A percentile compares a stretch with the other conserved stretches of the same genome.
phyloP scores from a whole-genome alignment of 2,329 filamentous ascomycete genomes.

The Pseudogymnoascus sp. region DNA sequence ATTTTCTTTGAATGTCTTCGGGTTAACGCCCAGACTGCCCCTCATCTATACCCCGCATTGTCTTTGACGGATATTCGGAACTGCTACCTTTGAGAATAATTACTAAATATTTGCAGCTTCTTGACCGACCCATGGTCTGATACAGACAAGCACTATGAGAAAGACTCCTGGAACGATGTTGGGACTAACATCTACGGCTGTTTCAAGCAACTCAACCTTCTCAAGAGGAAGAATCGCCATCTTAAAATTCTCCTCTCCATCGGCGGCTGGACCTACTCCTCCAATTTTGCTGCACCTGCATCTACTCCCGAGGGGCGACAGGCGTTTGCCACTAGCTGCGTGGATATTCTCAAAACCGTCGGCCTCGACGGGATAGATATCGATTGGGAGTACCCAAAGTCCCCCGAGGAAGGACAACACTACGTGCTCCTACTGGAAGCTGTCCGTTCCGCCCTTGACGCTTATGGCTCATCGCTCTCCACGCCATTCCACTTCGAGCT shows the following conservation, averaged over 20 bases:
- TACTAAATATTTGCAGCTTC: conserved; percentile 24
- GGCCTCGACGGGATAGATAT: conserved; percentile 68
- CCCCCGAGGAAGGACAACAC: conserved; percentile 44
- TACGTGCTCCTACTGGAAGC: conserved; percentile 50
- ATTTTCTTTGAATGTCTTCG: neutral
- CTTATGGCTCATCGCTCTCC: conserved; percentile 39
- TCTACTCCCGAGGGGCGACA: conserved; percentile 60
- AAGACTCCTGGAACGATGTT: conserved; percentile 59
- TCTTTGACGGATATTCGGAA: neutral
- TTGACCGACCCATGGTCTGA: conserved; percentile 57
- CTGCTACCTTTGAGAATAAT: neutral
- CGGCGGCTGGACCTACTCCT: conserved; percentile 86
- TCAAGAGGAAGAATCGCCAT: conserved; percentile 73
- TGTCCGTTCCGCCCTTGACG: conserved; percentile 49
- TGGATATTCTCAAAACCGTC: conserved; percentile 67
- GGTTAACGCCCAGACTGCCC: neutral
- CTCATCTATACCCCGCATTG: neutral
- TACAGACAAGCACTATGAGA: conserved; percentile 63
- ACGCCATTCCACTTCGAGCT: conserved; percentile 47
- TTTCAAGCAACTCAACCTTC: conserved; percentile 76
- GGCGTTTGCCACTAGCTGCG: conserved; percentile 64
- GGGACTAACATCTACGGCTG: conserved; percentile 83
- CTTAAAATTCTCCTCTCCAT: conserved; percentile 81
- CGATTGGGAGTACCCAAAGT: conserved; percentile 60
- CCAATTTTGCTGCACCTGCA: conserved; percentile 70